Evolutionary conservation across 108 stramenopile species (phyloP).

Genomic region (Cyclostephanos invisitatus): DNA sequence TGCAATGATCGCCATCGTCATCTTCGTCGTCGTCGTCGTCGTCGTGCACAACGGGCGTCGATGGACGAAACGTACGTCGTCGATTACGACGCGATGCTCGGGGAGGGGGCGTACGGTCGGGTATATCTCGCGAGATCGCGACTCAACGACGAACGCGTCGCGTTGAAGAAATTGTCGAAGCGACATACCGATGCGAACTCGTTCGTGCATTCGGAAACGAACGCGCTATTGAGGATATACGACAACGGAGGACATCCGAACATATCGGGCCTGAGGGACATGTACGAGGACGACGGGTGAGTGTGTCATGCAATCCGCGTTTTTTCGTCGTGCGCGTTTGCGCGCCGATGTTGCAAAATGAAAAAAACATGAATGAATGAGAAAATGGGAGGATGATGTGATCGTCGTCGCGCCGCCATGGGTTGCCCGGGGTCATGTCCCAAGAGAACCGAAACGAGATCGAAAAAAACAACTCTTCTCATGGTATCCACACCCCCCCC

Average conservation of each 20-base stretch:
- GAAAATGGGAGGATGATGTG: too few species aligned
- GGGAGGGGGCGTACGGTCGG: conserved; percentile 82
- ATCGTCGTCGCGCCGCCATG: too few species aligned
- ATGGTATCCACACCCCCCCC: too few species aligned
- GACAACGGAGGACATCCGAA: conserved; percentile 74
- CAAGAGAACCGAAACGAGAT: too few species aligned
- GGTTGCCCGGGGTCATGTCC: too few species aligned
- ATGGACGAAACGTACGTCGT: conserved; percentile 59
- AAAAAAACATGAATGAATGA: too few species aligned
- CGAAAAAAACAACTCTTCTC: too few species aligned
- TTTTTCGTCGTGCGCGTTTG: too few species aligned
- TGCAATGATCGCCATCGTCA: too few species aligned
- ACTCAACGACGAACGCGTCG: conserved; percentile 20
- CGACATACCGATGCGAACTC: conserved; percentile 45
- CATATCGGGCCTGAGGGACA: conserved; percentile 65
- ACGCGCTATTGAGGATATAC: conserved; percentile 62
- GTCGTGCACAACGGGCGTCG: too few species aligned
- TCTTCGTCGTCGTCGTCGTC: too few species aligned
- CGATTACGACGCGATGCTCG: conserved; percentile 76
- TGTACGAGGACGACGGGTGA: conserved; percentile 50
- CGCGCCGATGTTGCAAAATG: too few species aligned
- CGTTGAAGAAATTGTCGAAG: conserved; percentile 57
- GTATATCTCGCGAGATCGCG: conserved; percentile 65
- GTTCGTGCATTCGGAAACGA: conserved; percentile 52
- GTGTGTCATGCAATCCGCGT: not conserved